Conservation (phyloP, 129 eudicot species). For the Flaveria trinervia region DNA sequence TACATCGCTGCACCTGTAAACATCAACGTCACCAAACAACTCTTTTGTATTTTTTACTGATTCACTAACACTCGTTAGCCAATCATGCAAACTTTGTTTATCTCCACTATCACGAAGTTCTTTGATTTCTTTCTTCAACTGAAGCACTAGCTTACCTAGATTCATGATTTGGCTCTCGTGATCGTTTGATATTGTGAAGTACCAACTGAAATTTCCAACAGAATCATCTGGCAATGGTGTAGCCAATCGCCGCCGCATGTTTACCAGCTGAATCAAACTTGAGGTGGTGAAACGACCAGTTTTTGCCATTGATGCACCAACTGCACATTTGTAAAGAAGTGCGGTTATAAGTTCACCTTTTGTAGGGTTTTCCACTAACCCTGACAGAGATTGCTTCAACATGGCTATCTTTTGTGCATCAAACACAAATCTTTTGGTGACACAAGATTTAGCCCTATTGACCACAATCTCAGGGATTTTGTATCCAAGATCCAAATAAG, state of each 20-base stretch:
- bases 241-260: conserved; percentile 22
- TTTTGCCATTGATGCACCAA: conserved; percentile 18
- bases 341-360: conserved; percentile 24
- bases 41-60: conserved; percentile 17
- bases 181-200: conserved; percentile 5
- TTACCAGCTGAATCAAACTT: conserved; percentile 28
- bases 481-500: neutral
- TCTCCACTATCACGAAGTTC: conserved; percentile 2
- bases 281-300: conserved; percentile 11
- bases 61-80: conserved; percentile 10
- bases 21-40: conserved; percentile 25
- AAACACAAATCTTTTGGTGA: conserved; percentile 27
- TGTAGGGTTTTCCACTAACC: conserved; percentile 23
- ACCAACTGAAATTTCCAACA: conserved; percentile 31
- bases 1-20: conserved; percentile 18
- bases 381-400: neutral
- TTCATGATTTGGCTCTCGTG: neutral
- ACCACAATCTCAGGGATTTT: conserved; percentile 22
- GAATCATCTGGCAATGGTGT: conserved; percentile 24
- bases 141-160: conserved; percentile 7
- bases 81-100: neutral
- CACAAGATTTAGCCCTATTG: neutral
- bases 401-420: neutral
- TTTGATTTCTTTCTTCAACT: conserved; percentile 21
- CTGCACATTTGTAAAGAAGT: conserved; percentile 24